Evolutionary conservation across 2,329 filamentous ascomycete species (phyloP), one percentile per base, ranked within the genome.

Genomic region (Epichloe glyceriae): DNA sequence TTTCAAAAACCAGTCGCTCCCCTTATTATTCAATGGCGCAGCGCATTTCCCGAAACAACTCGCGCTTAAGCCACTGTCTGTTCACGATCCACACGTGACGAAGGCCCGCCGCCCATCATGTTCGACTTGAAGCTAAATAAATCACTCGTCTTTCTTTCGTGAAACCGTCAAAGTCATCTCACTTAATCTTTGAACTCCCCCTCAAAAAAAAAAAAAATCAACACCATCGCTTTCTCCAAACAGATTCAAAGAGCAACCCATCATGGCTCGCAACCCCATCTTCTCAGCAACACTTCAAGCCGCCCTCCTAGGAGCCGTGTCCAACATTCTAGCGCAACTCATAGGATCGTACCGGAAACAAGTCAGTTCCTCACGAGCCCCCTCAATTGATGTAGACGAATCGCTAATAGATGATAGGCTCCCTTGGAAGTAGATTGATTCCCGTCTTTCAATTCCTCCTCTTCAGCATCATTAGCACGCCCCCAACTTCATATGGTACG

Each of bases 401-500:
- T 4, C 12, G 8, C 8, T 26, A 5, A 47, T n/a, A 11, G 6
- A 30, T 6, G n/a, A 22, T 15, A 53, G 52, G 42, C 35, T 12
- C 14, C 52, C 3, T 15, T 43, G 4, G 40, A 51, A 35, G 70
- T 94, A 58, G 79, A 89, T 66, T 75, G 76, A 68, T 76, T 5
- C 80, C 85, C 4, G 73, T 95, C 42, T 69, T 89, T 57, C 86
- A 89, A 63, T 95, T 94, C 67, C 69, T 86, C 48, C 61, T 88
- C 49, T 95, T 84, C 71, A 79, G 83, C 56, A 62, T 86, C 35
- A 62, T 95, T 53, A 83, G 76, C 65, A 85, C 83, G 40, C 88
- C 89, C 86, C 86, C 43, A 96, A 96, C 68, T 87, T 88, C 62
- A 63, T 87, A 59, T 95, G 88, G 89, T 81, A 65, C 58, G 69